Conservation (phyloP, 768 basidiomycete genomes). For the Pleurotus cornucopiae region DNA sequence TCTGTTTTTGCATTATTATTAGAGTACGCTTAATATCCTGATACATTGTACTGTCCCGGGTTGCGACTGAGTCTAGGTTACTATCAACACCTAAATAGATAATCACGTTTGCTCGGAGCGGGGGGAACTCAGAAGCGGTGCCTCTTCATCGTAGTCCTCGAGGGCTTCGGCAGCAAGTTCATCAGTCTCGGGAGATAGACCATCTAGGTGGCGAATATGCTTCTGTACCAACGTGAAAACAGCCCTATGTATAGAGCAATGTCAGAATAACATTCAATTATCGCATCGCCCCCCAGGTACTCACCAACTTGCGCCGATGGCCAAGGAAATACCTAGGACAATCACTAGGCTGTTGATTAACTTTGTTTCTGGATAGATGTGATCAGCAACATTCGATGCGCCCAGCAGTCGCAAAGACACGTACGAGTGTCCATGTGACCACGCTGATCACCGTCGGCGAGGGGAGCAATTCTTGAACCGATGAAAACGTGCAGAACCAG, state of each 20-base stretch:
- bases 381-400: constrained; percentile 8
- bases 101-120: background rate
- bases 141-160: constrained; percentile 58
- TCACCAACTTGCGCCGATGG: constrained; percentile 64
- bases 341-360: constrained; percentile 60
- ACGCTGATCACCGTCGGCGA: constrained; percentile 76
- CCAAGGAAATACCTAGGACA: constrained; percentile 53
- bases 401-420: constrained; percentile 15
- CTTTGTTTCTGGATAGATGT: constrained; percentile 46
- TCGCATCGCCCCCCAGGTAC: constrained; percentile 16
- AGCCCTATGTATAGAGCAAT: constrained; percentile 37
- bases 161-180: constrained; percentile 56
- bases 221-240: constrained; percentile 62
- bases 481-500: constrained; percentile 72
- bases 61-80: background rate
- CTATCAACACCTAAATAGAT: background rate
- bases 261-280: background rate
- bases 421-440: constrained; percentile 72
- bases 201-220: constrained; percentile 54
- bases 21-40: constrained; percentile 14
- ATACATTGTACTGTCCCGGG: constrained; percentile 14
- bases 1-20: constrained; percentile 92
- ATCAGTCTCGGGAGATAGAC: constrained; percentile 42
- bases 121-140: constrained; percentile 42
- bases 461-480: constrained; percentile 65